phyloP scores from a whole-genome alignment of 106 monocot genomes.

The Amphibolis antarctica region DNA sequence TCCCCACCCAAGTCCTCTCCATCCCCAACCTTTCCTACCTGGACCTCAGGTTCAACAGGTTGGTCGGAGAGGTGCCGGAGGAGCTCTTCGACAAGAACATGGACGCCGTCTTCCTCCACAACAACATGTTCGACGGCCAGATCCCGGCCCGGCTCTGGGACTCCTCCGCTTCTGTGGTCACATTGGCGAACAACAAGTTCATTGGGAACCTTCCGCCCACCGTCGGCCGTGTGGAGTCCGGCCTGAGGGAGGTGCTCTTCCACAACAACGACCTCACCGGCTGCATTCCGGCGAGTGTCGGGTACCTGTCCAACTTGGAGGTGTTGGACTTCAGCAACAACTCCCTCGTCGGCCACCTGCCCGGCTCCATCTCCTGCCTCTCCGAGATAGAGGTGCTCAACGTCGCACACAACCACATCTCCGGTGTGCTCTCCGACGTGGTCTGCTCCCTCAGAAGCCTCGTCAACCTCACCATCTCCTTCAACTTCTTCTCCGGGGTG shows the following conservation, averaged over 20 bases:
- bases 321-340: constrained; percentile 85
- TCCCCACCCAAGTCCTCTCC: constrained; percentile 36
- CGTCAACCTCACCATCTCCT: constrained; percentile 41
- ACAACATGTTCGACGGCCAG: constrained; percentile 17
- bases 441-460: constrained; percentile 56
- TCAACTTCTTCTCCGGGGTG: constrained; percentile 77
- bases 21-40: constrained; percentile 25
- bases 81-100: constrained; percentile 16
- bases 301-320: constrained; percentile 38
- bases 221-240: constrained; percentile 26
- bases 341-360: constrained; percentile 53
- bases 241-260: constrained; percentile 42
- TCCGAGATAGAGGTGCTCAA: constrained; percentile 64
- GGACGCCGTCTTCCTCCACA: constrained; percentile 19
- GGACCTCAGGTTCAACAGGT: constrained; percentile 19
- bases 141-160: constrained; percentile 13
- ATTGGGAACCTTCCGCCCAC: constrained; percentile 43
- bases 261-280: constrained; percentile 81
- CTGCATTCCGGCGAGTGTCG: constrained; percentile 67
- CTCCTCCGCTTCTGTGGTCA: constrained; percentile 18
- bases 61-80: constrained; percentile 14
- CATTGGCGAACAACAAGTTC: constrained; percentile 21
- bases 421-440: constrained; percentile 53
- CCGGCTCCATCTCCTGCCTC: constrained; percentile 52
- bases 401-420: constrained; percentile 66